Percentiles rank a stretch among this genome's conserved stretches.
These are phyloP conservation scores for Tripterygium wilfordii DNA, from an alignment of 177 flowering plant genomes.

Conservation along the genomic window DNA sequence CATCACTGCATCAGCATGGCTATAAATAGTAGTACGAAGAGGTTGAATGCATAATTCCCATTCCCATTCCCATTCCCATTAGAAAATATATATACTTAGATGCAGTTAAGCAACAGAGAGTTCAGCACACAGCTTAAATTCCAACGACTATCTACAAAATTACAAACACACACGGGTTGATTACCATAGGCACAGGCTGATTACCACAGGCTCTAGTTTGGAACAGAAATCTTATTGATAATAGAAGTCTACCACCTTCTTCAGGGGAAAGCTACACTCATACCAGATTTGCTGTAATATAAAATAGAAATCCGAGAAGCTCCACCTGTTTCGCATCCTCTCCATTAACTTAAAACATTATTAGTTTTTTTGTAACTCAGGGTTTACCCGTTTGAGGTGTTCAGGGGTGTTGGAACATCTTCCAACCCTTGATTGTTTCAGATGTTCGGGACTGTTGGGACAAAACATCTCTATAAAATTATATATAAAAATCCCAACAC, in stretches of 20 bases:
- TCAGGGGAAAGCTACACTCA: slow-evolving; percentile 7
- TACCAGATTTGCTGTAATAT: slow-evolving; percentile 10
- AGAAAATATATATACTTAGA: slow-evolving; percentile 4
- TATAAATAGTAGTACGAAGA: too few species aligned
- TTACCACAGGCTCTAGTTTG: not conserved
- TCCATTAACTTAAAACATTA: slow-evolving; percentile 1
- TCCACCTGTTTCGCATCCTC: slow-evolving; percentile 5
- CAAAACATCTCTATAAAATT: too few species aligned
- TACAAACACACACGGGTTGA: slow-evolving; percentile 13
- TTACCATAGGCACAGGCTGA: too few species aligned
- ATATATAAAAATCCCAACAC: slow-evolving; percentile 3
- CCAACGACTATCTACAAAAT: slow-evolving; percentile 10
- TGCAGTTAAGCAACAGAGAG: slow-evolving; percentile 4
- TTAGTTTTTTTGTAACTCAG: too few species aligned
- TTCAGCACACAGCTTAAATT: slow-evolving; percentile 1
- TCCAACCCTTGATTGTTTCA: too few species aligned
- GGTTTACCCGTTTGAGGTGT: too few species aligned
- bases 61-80: too few species aligned
- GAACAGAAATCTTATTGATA: not conserved
- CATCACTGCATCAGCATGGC: too few species aligned
- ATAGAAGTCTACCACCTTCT: slow-evolving; percentile 11
- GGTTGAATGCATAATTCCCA: not conserved
- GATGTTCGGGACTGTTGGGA: too few species aligned
- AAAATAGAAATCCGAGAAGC: slow-evolving; percentile 10
- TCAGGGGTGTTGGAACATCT: too few species aligned